Conservation (phyloP, 1,284 basidiomycete genomes). For the Inonotus hispidus region DNA sequence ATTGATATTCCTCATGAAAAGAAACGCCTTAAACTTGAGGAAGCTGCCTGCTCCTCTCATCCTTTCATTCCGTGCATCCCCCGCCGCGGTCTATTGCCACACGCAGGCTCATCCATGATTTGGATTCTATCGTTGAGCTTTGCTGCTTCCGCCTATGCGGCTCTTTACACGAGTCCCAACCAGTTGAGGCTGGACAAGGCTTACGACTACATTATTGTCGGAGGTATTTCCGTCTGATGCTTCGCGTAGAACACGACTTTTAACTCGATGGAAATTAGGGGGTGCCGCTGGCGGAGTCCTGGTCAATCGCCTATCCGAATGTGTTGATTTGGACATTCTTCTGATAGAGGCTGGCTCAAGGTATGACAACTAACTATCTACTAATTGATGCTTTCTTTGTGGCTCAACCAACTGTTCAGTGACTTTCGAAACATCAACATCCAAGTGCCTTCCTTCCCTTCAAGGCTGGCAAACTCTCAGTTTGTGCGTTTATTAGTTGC, state of each 20-base stretch:
- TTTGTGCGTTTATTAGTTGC: slow-evolving; percentile 1
- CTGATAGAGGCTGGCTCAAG: neutral
- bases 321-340: neutral
- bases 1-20: too few relatives aligned
- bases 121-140: neutral
- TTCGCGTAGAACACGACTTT: neutral
- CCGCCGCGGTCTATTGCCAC: too few relatives aligned
- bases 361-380: neutral
- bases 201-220: slow-evolving; percentile 22
- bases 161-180: neutral
- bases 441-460: slow-evolving; percentile 18
- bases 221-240: slow-evolving; percentile 14
- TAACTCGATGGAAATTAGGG: neutral
- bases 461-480: neutral
- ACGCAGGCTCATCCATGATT: too few relatives aligned
- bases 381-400: neutral
- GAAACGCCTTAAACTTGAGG: too few relatives aligned
- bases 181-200: neutral
- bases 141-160: neutral
- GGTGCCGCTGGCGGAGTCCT: neutral
- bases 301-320: neutral
- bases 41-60: too few relatives aligned
- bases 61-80: too few relatives aligned
- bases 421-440: slow-evolving; percentile 22
- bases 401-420: slow-evolving; percentile 15